Evolutionary conservation across 2,329 filamentous ascomycete species (phyloP), one percentile per base, ranked within the genome.

Genomic region (Sclerotinia minor): DNA sequence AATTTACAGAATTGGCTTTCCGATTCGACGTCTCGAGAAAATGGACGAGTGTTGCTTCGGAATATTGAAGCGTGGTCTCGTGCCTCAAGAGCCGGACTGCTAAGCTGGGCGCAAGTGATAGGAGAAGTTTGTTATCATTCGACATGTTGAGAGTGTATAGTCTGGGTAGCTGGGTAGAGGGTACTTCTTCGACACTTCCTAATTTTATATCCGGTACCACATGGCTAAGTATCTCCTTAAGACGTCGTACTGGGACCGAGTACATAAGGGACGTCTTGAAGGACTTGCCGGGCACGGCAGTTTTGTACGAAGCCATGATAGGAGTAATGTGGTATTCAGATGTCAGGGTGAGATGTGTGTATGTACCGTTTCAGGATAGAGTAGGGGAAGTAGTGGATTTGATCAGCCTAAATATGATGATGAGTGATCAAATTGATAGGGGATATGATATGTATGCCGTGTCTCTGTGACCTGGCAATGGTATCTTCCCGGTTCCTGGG

Each of bases 71-170:
- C 1, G 71, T 71, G 26, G 71, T 66, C 67, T 77, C 76, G 58
- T 77, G 74, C 64, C 76, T 69, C 41, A 77, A 69, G 24, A 77
- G 61, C n/a, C 75, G 71, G 1, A 75, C 70, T 15, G 72, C 64
- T 19, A 74, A 69, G 60, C 70, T 74, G 60, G 75, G 75, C 5
- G 74, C 73, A 49, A 74, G 73, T 2, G 74, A 73, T 13, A 77
- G 70, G 15, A 77, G 67, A 8, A 77, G 69, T 44, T 74, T 71
- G 47, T 68, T 67, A 44, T 72, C 70, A 63, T 76, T 72, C 9
- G 74, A 76, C 75, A 77, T 76, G 58, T 67, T 74, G 66, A 77
- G 71, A 21, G 64, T 69, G 57, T 76, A 77, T 29, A 77, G 69
- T 68, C 75, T 73, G 57, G 74, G 58, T n/a, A 77, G 72, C 54